Conservation (phyloP, 345 rosid genomes). For the Citrus maxima region DNA sequence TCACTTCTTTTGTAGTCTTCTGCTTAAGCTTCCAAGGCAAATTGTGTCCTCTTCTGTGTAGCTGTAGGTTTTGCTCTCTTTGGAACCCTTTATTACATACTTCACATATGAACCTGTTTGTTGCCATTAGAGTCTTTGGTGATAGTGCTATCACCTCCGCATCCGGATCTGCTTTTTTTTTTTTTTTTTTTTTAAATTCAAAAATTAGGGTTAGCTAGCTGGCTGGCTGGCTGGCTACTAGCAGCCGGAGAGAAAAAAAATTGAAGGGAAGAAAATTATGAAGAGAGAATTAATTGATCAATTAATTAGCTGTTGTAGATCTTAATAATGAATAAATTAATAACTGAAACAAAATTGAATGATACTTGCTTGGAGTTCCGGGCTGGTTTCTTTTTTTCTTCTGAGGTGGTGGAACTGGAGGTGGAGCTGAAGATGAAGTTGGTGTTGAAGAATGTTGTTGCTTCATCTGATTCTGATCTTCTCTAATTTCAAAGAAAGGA, state of each 20-base stretch:
- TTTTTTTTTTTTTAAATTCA: no score
- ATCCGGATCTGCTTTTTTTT: slow-evolving; percentile 57
- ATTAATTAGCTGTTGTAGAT: neutral
- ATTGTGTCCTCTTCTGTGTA: slow-evolving; percentile 88
- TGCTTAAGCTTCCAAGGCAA: slow-evolving; percentile 81
- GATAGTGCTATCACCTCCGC: slow-evolving; percentile 86
- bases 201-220: no score
- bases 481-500: slow-evolving; percentile 60
- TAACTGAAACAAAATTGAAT: slow-evolving; percentile 13
- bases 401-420: slow-evolving; percentile 44
- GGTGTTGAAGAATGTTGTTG: slow-evolving; percentile 47
- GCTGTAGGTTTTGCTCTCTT: slow-evolving; percentile 82
- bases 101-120: slow-evolving; percentile 84
- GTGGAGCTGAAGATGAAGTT: slow-evolving; percentile 35
- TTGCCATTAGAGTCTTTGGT: slow-evolving; percentile 83
- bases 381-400: slow-evolving; percentile 78
- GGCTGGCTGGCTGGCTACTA: no score
- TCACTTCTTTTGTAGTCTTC: slow-evolving; percentile 72
- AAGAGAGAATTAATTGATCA: neutral
- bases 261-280: neutral
- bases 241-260: no score
- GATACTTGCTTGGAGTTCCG: slow-evolving; percentile 75
- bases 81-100: slow-evolving; percentile 88
- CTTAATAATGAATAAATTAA: neutral
- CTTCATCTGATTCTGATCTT: slow-evolving; percentile 50